Evolutionary conservation across 306 rosid species (phyloP), one percentile per base, ranked within the genome.

Genomic region (Clitoria ternatea): DNA sequence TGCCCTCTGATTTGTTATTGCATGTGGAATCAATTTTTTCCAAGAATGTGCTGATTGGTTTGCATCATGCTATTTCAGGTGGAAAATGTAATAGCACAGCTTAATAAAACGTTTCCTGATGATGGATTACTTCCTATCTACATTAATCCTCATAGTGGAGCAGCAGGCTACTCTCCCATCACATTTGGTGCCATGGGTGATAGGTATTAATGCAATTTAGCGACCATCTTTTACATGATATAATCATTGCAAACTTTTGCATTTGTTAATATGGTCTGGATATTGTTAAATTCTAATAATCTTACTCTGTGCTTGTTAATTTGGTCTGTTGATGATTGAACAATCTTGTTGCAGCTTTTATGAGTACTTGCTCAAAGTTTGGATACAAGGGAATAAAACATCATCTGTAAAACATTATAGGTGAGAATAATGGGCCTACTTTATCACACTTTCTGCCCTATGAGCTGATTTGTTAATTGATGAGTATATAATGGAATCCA

Each of bases 121-220:
- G 97, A 95, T 72, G 97, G 99, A 59, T 85, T 95, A 81, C 96
- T 95, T 79, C 99, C 97, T 48, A 91, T 95, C 66, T 91, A 89
- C 76, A 80, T 95, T 72, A 73, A 88, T 78, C 99, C 97, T 54
- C 68, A 61, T 12, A 85, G 81, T 44, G 99, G 97, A 70, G 59
- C 74, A 39, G 40, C 91, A 13, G 56, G 85, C 24, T 81, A 82
- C 81, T 85, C 96, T 47, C 81, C 92, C 43, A 76, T 87, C 66
- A 91, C 99, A 60, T 95, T 95, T 69, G 99, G 97, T 32, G 99
- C 99, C 70, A 95, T 95, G 97, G 99, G 99, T 53, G 99, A 95
- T 77, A 95, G 99, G 99, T 95, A 86, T 55, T 62, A 40, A 39
- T 66, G 22, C 53, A 67, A 69, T 77, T 37, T 19, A 19, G 54